Evolutionary conservation across 768 basidiomycete genomes (phyloP).

Genomic region (Trametes punicea): DNA sequence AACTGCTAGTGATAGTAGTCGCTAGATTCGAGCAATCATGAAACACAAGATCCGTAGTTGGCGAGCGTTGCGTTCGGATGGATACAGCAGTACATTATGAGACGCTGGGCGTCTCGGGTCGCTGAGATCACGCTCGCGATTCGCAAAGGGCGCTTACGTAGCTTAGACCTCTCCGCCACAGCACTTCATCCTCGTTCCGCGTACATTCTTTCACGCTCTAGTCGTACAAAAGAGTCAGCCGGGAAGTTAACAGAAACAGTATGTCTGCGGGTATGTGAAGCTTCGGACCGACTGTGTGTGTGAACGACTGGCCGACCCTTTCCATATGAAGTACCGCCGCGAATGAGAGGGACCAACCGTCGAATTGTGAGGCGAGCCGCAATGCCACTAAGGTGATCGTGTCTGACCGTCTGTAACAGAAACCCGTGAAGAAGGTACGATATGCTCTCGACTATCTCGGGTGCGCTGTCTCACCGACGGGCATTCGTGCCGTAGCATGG

Average conservation of each 20-base stretch:
- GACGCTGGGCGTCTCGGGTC: not conserved
- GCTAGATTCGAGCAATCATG: conserved; percentile 6
- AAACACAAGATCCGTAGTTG: not conserved
- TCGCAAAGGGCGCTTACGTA: not conserved
- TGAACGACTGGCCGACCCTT: not conserved
- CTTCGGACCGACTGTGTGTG: not conserved
- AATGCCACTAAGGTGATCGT: conserved; percentile 21
- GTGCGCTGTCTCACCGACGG: conserved; percentile 3
- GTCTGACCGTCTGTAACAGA: conserved; percentile 31
- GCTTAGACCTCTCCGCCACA: not conserved
- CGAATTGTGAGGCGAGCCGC: conserved; percentile 31
- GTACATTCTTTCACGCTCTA: not conserved
- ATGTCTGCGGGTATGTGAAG: conserved; percentile 32
- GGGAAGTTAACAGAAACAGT: not conserved
- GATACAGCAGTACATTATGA: not conserved
- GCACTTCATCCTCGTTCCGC: not conserved
- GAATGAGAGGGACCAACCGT: conserved; percentile 41
- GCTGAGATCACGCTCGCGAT: not conserved
- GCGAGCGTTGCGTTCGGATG: not conserved
- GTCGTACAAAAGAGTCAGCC: too few relatives aligned
- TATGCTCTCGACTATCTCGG: not conserved
- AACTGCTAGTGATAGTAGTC: conserved; percentile 14
- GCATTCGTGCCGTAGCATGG: conserved; percentile 51
- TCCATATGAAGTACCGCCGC: conserved; percentile 19
- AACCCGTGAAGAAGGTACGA: conserved; percentile 46